phyloP scores from a whole-genome alignment of 805 yeast species.

The Saturnispora galanensis region DNA sequence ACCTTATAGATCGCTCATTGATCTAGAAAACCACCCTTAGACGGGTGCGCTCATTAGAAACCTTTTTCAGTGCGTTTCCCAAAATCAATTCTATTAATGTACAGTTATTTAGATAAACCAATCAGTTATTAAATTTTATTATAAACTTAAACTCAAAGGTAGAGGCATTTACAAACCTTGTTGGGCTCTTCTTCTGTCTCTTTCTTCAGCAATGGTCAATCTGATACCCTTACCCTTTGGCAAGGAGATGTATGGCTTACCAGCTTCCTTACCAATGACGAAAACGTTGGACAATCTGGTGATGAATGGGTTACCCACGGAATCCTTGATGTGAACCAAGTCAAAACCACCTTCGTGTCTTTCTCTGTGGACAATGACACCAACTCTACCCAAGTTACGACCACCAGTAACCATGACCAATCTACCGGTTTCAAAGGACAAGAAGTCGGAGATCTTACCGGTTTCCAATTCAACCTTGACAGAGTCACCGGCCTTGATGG shows the following conservation, averaged over 20 bases:
- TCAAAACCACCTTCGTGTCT: slow-evolving; percentile 98
- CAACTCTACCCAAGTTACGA: slow-evolving; percentile 97
- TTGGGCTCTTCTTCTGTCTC: slow-evolving; percentile 95
- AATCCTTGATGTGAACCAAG: slow-evolving; percentile 92
- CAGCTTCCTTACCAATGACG: slow-evolving; percentile 83
- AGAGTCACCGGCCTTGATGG: slow-evolving; percentile 93
- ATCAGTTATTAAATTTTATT: background rate
- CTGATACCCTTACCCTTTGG: slow-evolving; percentile 99
- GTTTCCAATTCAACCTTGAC: slow-evolving; percentile 94
- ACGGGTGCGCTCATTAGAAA: too few relatives aligned
- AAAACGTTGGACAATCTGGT: slow-evolving; percentile 91
- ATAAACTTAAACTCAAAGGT: slow-evolving; percentile 3
- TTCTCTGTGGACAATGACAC: slow-evolving; percentile 92
- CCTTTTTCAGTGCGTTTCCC: too few relatives aligned
- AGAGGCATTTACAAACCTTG: slow-evolving; percentile 37
- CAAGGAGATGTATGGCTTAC: slow-evolving; percentile 87
- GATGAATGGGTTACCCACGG: slow-evolving; percentile 89
- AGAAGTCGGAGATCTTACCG: slow-evolving; percentile 84
- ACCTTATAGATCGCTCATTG: too few relatives aligned
- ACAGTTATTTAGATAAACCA: slow-evolving; percentile 6
- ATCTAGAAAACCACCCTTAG: too few relatives aligned
- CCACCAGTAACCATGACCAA: slow-evolving; percentile 94
- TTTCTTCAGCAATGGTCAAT: slow-evolving; percentile 91
- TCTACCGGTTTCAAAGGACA: slow-evolving; percentile 89
- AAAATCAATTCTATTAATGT: slow-evolving; percentile 4